phyloP scores from a whole-genome alignment of 192 early-diverging fungal species.

The Podila epigama region DNA sequence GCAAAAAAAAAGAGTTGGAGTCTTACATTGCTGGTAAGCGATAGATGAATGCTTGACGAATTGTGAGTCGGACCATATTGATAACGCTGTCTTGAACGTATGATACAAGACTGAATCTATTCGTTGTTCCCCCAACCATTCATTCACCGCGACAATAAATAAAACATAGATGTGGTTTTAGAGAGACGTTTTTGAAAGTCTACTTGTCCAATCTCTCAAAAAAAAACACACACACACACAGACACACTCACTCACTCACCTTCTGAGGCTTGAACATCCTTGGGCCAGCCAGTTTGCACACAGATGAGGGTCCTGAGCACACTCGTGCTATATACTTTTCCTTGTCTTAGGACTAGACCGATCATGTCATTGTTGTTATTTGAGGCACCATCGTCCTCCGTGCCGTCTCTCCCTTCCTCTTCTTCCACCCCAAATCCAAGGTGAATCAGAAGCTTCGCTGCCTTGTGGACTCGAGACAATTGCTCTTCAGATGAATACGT shows the following conservation, averaged over 20 bases:
- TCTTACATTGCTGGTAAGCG: conserved; percentile 40
- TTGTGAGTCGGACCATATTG: conserved; percentile 41
- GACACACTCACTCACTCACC: conserved; percentile 4
- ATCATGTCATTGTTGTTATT: conserved; percentile 5
- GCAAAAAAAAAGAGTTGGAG: neutral
- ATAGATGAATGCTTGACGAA: conserved; percentile 30
- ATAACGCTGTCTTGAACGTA: conserved; percentile 19
- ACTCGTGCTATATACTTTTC: conserved; percentile 12
- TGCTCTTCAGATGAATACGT: neutral
- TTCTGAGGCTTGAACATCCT: conserved; percentile 3
- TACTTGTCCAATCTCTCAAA: neutral
- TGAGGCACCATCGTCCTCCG: neutral
- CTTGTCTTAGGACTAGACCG: conserved; percentile 12
- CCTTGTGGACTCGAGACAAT: conserved; percentile 16
- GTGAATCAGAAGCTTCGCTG: conserved; percentile 1
- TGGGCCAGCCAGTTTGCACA: conserved; percentile 43
- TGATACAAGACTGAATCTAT: conserved; percentile 18
- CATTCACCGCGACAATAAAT: too few species aligned
- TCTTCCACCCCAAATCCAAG: conserved; percentile 22
- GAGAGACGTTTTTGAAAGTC: neutral
- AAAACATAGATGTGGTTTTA: neutral
- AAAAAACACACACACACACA: neutral
- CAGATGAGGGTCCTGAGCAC: conserved; percentile 30
- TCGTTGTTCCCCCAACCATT: neutral
- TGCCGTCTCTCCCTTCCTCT: neutral